Base-by-base conservation (phyloP, 2,329 filamentous ascomycete genomes). In the Atkinsonella hypoxylon region DNA sequence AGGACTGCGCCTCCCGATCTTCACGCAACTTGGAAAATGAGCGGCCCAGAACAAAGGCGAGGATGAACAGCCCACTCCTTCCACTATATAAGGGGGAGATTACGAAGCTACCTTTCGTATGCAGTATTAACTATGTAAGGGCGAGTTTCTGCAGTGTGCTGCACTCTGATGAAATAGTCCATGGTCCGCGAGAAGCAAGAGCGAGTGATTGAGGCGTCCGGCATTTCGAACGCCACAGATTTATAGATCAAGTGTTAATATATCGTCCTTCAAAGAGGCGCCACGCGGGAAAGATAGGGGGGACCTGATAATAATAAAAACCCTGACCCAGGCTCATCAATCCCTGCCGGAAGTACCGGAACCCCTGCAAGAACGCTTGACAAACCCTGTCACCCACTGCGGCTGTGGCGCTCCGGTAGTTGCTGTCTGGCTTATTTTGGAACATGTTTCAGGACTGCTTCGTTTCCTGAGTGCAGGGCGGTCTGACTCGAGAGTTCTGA, bases 141-240 rank as follows among this genome's bases (percentile, higher is more conserved):
- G n/a, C n/a, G n/a, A n/a, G n/a, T 17, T 32, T 32, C 31, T 12
- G 31, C 31, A 12, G 10, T 12, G 10, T 36, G 10, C 32, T 36
- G 32, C 32, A 8, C 32, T 12, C 32, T 15, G 10, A 11, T 9
- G 18, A 11, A 12, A 4, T n/a, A 17, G 17, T 20, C n/a, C 11
- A 20, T 44, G 20, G 15, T 44, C 22, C 15, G 18, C 18, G 22
- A 15, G 22, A 22, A n/a, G n/a, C n/a, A n/a, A n/a, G n/a, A n/a
- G n/a, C n/a, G n/a, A n/a, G n/a, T n/a, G 3, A 26, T 6, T 4
- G 26, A 8, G 26, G 15, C 18, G 45, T 40, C 46, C 46, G 46
- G 46, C 32, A 48, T 22, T 6, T 48, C 46, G 13, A 22, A 26
- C 32, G 46, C 32, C 46, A 48, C 34, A 36, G 46, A 48, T 40